Base-by-base conservation (phyloP, 2,329 filamentous ascomycete genomes). In the Tolypocladium guangdongense region DNA sequence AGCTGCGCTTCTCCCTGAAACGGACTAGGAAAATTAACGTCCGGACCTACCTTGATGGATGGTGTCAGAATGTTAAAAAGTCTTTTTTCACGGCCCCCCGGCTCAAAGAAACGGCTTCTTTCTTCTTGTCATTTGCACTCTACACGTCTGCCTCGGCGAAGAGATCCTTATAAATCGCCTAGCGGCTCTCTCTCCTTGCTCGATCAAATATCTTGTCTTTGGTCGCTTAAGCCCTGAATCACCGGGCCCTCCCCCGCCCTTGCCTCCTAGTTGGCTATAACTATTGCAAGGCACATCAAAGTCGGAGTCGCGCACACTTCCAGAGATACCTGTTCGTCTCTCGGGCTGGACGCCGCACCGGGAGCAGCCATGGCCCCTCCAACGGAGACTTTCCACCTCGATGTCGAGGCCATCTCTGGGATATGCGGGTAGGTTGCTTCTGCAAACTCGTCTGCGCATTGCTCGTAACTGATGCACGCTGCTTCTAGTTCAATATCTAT, bases 321-420 rank as follows among this genome's bases (percentile, higher is more conserved):
- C n/a, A n/a, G n/a, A 30, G 43, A 32, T 16, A 20, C 30, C 27
- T 41, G 22, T 5, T 39, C 36, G 36, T 8, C 27, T 20, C 35
- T 18, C 27, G 18, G 27, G 5, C 43, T 46, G 14, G 24, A 30
- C 24, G 24, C n/a, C 22, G 24, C 43, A 11, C 43, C 2, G 7
- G 35, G 7, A 37, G 35, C 22, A 35, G 53, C 58, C 61, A 81
- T 81, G 78, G 77, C 74, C 50, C 79, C 79, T 50, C 78, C 79
- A 4, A 78, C 78, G 22, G 72, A 64, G 38, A 75, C 73, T n/a
- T 68, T 82, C 57, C 86, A 87, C 69, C 77, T 96, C 60, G 88
- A 96, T 68, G 84, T 96, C 56, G 88, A 93, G 66, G 90, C 91
- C 56, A 84, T 96, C 63, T 95, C 89, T 62, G 92, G 92, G 52